These are phyloP conservation scores for Fusarium anthophilum DNA, from an alignment of 2,329 filamentous ascomycete genomes.

Conservation along the genomic window DNA sequence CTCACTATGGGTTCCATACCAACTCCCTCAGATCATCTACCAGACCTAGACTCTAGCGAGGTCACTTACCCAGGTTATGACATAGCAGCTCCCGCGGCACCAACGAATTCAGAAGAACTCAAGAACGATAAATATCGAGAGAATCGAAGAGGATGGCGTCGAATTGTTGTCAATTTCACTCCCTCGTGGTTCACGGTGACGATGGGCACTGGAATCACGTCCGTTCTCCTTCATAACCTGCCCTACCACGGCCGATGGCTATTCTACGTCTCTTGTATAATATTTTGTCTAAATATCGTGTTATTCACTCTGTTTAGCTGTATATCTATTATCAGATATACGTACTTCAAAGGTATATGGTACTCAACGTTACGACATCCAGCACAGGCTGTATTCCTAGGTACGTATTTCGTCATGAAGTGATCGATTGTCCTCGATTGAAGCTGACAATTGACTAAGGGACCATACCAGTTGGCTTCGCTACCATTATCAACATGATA, in stretches of 20 bases:
- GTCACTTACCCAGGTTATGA: slow-evolving; percentile 9
- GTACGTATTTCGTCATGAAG: not conserved
- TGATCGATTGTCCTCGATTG: not conserved
- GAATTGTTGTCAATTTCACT: slow-evolving; percentile 17
- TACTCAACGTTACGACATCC: slow-evolving; percentile 68
- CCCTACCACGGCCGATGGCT: slow-evolving; percentile 66
- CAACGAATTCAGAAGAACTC: not conserved
- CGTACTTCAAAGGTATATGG: slow-evolving; percentile 69
- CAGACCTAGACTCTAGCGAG: slow-evolving; percentile 10
- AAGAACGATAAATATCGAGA: not conserved
- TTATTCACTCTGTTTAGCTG: slow-evolving; percentile 62
- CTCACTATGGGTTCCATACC: slow-evolving; percentile 2
- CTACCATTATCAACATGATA: slow-evolving; percentile 69
- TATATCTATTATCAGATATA: slow-evolving; percentile 65
- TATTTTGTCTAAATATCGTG: slow-evolving; percentile 65
- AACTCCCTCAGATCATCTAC: not conserved
- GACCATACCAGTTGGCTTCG: slow-evolving; percentile 70
- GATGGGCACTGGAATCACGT: slow-evolving; percentile 73
- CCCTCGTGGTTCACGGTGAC: slow-evolving; percentile 52
- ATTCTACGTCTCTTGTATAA: slow-evolving; percentile 62
- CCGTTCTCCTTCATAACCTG: slow-evolving; percentile 65
- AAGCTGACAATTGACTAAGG: slow-evolving; percentile 51
- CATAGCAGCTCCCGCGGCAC: not conserved
- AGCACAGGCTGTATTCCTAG: slow-evolving; percentile 57
- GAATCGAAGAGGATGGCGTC: slow-evolving; percentile 22